Conservation (phyloP, 164 flowering plant genomes). For the Annona squamosa region DNA sequence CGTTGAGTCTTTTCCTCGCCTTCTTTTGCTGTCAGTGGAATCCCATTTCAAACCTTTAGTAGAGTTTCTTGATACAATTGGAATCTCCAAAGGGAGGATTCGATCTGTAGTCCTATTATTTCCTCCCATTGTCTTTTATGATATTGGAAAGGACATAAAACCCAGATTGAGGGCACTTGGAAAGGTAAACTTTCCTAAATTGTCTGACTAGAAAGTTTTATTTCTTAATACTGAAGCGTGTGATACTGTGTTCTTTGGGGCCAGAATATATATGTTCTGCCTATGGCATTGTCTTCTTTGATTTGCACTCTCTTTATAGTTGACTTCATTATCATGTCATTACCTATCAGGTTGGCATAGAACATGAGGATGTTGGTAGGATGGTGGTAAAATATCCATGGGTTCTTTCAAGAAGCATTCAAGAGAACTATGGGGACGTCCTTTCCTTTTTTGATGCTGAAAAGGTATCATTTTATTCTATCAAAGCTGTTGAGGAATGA, state of each 20-base stretch:
- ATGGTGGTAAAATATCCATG: constrained; percentile 84
- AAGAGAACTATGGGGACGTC: constrained; percentile 50
- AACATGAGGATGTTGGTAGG: constrained; percentile 42
- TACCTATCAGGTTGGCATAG: constrained; percentile 38
- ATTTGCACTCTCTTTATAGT: neutral
- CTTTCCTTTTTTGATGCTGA: constrained; percentile 42
- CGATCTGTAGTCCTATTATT: constrained; percentile 48
- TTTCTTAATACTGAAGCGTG: neutral
- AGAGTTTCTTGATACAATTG: constrained; percentile 48
- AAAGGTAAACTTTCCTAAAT: constrained; percentile 40
- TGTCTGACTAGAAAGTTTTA: neutral
- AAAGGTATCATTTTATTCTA: constrained; percentile 41
- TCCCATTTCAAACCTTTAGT: constrained; percentile 45
- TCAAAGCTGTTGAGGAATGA: neutral
- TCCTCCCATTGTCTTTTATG: constrained; percentile 57
- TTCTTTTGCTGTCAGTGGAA: constrained; percentile 57
- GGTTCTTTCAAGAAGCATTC: constrained; percentile 69
- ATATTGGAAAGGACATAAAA: constrained; percentile 42
- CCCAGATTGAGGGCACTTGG: constrained; percentile 36
- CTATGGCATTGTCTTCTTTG: neutral
- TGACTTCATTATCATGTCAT: constrained; percentile 8
- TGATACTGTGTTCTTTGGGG: neutral
- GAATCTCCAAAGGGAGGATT: constrained; percentile 40
- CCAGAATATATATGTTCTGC: neutral
- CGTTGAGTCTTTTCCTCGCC: constrained; percentile 72